Evolutionary conservation across 805 yeast species (phyloP).

Genomic region (Brettanomyces bruxellensis): DNA sequence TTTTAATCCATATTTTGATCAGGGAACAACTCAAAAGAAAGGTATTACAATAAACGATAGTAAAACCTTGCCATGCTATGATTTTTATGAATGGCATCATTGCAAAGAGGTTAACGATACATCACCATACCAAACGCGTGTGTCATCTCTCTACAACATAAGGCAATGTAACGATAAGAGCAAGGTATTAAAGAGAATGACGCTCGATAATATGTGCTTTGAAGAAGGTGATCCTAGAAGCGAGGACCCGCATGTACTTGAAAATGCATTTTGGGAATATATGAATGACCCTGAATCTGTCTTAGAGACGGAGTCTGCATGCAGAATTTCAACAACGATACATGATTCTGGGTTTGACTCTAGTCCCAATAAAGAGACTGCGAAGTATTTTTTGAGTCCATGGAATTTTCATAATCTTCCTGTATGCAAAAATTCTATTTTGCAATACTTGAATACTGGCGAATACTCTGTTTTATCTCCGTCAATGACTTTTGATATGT

Average conservation of each 20-base stretch:
- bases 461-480: slow-evolving; percentile 34
- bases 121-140: slow-evolving; percentile 28
- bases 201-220: slow-evolving; percentile 13
- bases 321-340: slow-evolving; percentile 23
- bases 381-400: slow-evolving; percentile 20
- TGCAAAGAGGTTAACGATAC: slow-evolving; percentile 28
- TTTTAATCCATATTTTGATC: slow-evolving; percentile 39
- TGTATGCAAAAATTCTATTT: slow-evolving; percentile 36
- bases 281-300: slow-evolving; percentile 21
- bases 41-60: slow-evolving; percentile 27
- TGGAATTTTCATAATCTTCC: slow-evolving; percentile 58
- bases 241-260: slow-evolving; percentile 23
- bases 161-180: slow-evolving; percentile 54
- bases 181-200: slow-evolving; percentile 26
- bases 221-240: slow-evolving; percentile 8
- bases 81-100: slow-evolving; percentile 37
- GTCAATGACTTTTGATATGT: slow-evolving; percentile 40
- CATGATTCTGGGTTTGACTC: slow-evolving; percentile 32
- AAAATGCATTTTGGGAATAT: slow-evolving; percentile 34
- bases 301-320: slow-evolving; percentile 29
- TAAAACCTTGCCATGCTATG: slow-evolving; percentile 30
- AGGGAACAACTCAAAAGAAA: slow-evolving; percentile 34
- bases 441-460: slow-evolving; percentile 37
- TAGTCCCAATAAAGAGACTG: slow-evolving; percentile 10
- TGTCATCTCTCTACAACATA: slow-evolving; percentile 44